These are phyloP conservation scores for Omphalotus olearius DNA, from an alignment of 1,284 basidiomycete species.

Conservation along the genomic window DNA sequence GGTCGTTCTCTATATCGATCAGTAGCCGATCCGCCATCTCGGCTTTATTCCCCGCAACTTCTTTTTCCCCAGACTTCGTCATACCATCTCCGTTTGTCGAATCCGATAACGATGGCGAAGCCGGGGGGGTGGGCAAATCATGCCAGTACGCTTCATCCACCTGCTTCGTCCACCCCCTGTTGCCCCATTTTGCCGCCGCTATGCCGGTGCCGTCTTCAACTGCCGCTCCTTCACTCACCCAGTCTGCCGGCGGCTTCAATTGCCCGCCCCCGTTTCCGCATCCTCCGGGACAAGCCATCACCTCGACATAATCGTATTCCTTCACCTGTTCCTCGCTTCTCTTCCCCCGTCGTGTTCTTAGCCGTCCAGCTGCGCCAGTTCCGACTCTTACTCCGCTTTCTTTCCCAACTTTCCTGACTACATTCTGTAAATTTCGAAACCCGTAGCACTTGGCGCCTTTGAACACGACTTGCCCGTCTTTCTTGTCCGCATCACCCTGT, in stretches of 20 bases:
- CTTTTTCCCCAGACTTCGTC: conserved; percentile 12
- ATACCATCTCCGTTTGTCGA: conserved; percentile 4
- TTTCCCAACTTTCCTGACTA: conserved; percentile 90
- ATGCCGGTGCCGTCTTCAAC: conserved; percentile 33
- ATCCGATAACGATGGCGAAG: conserved; percentile 19
- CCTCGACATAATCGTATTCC: conserved; percentile 93
- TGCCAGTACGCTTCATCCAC: conserved; percentile 81
- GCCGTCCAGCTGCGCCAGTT: conserved; percentile 59
- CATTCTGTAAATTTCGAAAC: conserved; percentile 95
- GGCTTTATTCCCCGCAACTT: conserved; percentile 8
- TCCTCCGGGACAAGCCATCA: conserved; percentile 98
- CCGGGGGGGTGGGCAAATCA: conserved; percentile 46
- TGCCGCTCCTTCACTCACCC: conserved; percentile 47
- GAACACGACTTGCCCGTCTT: conserved; percentile 66
- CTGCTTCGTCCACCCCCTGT: conserved; percentile 72
- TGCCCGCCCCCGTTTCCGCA: conserved; percentile 99
- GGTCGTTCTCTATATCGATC: conserved; percentile 37
- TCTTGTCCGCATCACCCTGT: conserved; percentile 21
- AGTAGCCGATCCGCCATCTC: conserved; percentile 40
- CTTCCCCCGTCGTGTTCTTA: conserved; percentile 32
- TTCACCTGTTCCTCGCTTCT: conserved; percentile 28
- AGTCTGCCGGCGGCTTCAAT: conserved; percentile 59
- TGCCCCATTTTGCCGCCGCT: conserved; percentile 50
- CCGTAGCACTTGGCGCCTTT: conserved; percentile 95
- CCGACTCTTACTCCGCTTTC: conserved; percentile 76